phyloP scores from a whole-genome alignment of 495 filamentous ascomycete genomes.

The Aspergillus kassunensis region DNA sequence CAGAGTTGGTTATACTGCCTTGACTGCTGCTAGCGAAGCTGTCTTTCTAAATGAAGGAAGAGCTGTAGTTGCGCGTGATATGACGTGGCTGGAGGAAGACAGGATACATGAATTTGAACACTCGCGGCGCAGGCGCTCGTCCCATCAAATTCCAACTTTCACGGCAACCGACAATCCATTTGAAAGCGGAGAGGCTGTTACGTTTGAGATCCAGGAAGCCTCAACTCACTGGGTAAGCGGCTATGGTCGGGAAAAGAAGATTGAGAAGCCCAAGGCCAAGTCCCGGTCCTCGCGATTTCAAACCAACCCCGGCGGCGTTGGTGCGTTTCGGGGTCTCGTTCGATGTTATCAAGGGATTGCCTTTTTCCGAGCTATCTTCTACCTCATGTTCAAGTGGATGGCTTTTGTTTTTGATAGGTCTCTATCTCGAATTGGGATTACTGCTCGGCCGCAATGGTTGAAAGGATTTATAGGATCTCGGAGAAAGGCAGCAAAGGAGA shows the following conservation, averaged over 20 bases:
- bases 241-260: constrained; percentile 63
- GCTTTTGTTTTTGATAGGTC: constrained; percentile 51
- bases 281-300: constrained; percentile 34
- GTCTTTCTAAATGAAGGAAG: constrained; percentile 91
- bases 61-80: constrained; percentile 64
- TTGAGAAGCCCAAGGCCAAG: constrained; percentile 47
- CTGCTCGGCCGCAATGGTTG: constrained; percentile 59
- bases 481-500: constrained; percentile 13
- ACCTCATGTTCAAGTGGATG: constrained; percentile 57
- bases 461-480: constrained; percentile 30
- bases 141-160: constrained; percentile 20
- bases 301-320: constrained; percentile 61
- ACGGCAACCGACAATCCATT: constrained; percentile 30
- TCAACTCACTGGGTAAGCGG: constrained; percentile 50
- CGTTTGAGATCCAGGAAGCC: constrained; percentile 34
- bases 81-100: constrained; percentile 92
- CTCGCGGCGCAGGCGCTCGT: constrained; percentile 27
- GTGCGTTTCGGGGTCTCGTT: constrained; percentile 66
- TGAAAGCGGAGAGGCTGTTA: constrained; percentile 26
- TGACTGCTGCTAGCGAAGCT: constrained; percentile 90
- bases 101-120: constrained; percentile 59
- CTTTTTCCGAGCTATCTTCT: constrained; percentile 68
- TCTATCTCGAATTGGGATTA: constrained; percentile 59
- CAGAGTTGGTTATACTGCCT: constrained; percentile 75
- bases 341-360: constrained; percentile 70